These are phyloP conservation scores for Omphalotus olearius DNA, from an alignment of 1,284 basidiomycete genomes.

Conservation along the genomic window DNA sequence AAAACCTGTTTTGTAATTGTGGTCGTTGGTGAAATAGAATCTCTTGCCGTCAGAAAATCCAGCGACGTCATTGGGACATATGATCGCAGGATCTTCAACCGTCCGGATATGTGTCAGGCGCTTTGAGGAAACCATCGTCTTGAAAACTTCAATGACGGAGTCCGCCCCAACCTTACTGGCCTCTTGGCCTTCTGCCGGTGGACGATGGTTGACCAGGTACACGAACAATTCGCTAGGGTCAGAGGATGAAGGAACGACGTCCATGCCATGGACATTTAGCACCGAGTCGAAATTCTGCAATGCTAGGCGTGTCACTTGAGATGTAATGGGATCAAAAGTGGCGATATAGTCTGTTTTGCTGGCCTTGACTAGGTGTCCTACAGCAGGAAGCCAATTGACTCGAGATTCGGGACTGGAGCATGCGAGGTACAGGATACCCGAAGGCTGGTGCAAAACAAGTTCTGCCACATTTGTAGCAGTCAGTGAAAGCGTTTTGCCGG, in stretches of 20 bases:
- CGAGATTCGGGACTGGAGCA: slow-evolving; percentile 57
- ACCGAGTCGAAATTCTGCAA: slow-evolving; percentile 33
- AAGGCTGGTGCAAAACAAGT: slow-evolving; percentile 48
- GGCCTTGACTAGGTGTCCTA: slow-evolving; percentile 35
- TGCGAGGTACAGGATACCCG: slow-evolving; percentile 64
- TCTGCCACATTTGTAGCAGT: slow-evolving; percentile 40
- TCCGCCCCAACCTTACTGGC: slow-evolving; percentile 58
- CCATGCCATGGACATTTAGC: slow-evolving; percentile 65
- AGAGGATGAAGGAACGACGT: slow-evolving; percentile 52
- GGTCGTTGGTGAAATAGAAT: slow-evolving; percentile 69
- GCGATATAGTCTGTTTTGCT: slow-evolving; percentile 55
- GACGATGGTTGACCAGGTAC: slow-evolving; percentile 67
- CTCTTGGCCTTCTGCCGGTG: slow-evolving; percentile 32
- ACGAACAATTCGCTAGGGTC: slow-evolving; percentile 53
- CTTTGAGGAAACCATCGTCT: slow-evolving; percentile 41
- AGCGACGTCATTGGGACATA: slow-evolving; percentile 67
- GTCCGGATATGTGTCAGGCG: slow-evolving; percentile 54
- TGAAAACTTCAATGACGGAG: slow-evolving; percentile 70
- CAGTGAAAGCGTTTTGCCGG: slow-evolving; percentile 1
- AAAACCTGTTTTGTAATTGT: slow-evolving; percentile 46
- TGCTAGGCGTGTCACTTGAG: slow-evolving; percentile 41
- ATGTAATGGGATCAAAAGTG: slow-evolving; percentile 49
- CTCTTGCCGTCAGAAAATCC: slow-evolving; percentile 57
- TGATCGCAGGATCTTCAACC: slow-evolving; percentile 44
- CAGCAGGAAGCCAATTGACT: slow-evolving; percentile 51